A percentile compares a stretch with the other conserved stretches of the same genome.
These are phyloP conservation scores for Cyclotella baltica DNA, from an alignment of 108 stramenopile species.

Conservation along the genomic window DNA sequence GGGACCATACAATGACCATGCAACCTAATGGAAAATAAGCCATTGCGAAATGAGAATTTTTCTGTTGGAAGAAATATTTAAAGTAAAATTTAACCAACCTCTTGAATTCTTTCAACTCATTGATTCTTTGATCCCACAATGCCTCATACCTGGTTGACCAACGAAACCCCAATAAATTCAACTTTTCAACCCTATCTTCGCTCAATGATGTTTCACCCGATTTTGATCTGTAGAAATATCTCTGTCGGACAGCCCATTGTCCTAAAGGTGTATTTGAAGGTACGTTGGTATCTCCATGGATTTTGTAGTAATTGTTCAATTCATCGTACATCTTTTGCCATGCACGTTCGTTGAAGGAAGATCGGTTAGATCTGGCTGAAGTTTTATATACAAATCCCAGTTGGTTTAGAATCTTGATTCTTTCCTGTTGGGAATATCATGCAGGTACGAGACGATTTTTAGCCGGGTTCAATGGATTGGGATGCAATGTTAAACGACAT, in stretches of 20 bases:
- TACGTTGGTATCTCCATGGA: slow-evolving; percentile 57
- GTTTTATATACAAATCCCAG: slow-evolving; percentile 51
- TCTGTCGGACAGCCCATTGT: slow-evolving; percentile 55
- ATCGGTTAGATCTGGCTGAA: slow-evolving; percentile 29
- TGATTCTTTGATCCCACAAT: slow-evolving; percentile 24
- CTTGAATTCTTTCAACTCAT: slow-evolving; percentile 43
- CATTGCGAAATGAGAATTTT: too few relatives aligned
- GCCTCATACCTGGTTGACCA: slow-evolving; percentile 41
- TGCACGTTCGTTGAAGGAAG: slow-evolving; percentile 19
- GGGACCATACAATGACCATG: slow-evolving; percentile 64
- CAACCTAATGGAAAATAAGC: too few relatives aligned
- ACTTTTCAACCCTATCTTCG: slow-evolving; percentile 32
- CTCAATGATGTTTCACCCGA: slow-evolving; percentile 21
- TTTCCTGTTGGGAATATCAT: slow-evolving; percentile 15
- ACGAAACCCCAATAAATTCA: slow-evolving; percentile 30
- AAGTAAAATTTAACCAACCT: too few relatives aligned
- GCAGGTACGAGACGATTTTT: not conserved
- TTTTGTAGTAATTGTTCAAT: slow-evolving; percentile 52
- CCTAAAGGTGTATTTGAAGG: slow-evolving; percentile 33
- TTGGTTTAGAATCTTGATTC: slow-evolving; percentile 33
- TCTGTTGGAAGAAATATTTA: too few relatives aligned
- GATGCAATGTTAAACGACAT: not conserved
- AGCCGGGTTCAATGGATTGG: not conserved
- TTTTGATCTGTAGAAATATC: slow-evolving; percentile 47
- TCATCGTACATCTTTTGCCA: slow-evolving; percentile 69